phyloP scores from a whole-genome alignment of 495 filamentous ascomycete genomes.

The Talaromyces proteolyticus region DNA sequence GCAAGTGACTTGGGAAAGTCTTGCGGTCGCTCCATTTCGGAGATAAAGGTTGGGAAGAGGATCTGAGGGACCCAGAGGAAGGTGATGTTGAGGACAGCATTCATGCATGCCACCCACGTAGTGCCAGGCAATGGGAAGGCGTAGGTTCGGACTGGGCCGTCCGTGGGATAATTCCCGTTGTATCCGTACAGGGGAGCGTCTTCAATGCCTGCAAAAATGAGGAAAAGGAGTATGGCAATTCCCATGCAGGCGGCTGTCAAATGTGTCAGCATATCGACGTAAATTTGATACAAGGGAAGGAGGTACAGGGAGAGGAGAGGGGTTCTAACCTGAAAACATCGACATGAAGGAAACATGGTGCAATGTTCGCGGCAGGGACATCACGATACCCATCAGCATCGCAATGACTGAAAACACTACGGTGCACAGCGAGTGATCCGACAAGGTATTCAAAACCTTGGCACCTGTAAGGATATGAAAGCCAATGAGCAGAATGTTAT shows the following conservation, averaged over 20 bases:
- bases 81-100: slow-evolving; percentile 81
- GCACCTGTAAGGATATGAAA: slow-evolving; percentile 75
- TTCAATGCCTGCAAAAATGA: slow-evolving; percentile 72
- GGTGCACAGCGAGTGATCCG: slow-evolving; percentile 57
- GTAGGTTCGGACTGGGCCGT: slow-evolving; percentile 49
- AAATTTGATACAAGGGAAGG: too few species aligned
- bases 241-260: slow-evolving; percentile 68
- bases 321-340: slow-evolving; percentile 45
- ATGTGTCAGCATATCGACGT: too few species aligned
- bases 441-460: slow-evolving; percentile 82
- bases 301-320: too few species aligned
- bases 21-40: slow-evolving; percentile 79
- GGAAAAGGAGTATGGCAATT: slow-evolving; percentile 72
- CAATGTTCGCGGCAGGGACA: slow-evolving; percentile 79
- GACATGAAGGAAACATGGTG: slow-evolving; percentile 66
- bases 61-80: slow-evolving; percentile 94
- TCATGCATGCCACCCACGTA: slow-evolving; percentile 71
- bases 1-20: slow-evolving; percentile 89
- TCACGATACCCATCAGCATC: slow-evolving; percentile 63
- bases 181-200: slow-evolving; percentile 55
- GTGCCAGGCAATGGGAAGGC: slow-evolving; percentile 61
- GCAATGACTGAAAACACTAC: slow-evolving; percentile 68
- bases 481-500: slow-evolving; percentile 82
- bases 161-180: slow-evolving; percentile 42
- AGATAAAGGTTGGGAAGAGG: slow-evolving; percentile 84